A percentile compares a stretch with the other conserved stretches of the same genome.
Evolutionary conservation across 1,139 yeast genomes (phyloP).

Genomic region (Diutina pseudorugosa): DNA sequence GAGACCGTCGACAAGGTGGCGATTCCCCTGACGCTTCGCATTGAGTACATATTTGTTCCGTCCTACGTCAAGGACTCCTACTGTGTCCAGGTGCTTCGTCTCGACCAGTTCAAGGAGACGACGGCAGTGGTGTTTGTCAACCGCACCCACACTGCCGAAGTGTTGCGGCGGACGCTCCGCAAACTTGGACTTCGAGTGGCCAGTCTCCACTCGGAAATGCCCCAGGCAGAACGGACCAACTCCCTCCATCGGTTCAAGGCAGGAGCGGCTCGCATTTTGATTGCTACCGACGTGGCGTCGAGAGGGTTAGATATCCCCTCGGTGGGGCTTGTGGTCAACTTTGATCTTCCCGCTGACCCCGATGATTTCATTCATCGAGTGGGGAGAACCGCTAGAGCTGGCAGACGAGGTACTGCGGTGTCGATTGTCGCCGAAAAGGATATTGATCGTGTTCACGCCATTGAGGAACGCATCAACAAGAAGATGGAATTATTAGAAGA

Average conservation of each 20-base stretch:
- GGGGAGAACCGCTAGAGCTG: conserved; percentile 99
- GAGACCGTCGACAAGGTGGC: conserved; percentile 61
- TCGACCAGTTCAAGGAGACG: conserved; percentile 48
- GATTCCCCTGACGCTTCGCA: conserved; percentile 60
- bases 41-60: conserved; percentile 51
- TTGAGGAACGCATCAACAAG: conserved; percentile 71
- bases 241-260: conserved; percentile 89
- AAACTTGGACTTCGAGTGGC: conserved; percentile 71
- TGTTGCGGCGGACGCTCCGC: conserved; percentile 63
- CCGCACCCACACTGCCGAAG: conserved; percentile 82
- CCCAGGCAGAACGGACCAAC: conserved; percentile 81
- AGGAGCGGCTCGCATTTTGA: conserved; percentile 80
- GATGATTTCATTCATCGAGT: conserved; percentile 95
- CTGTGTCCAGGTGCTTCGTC: conserved; percentile 52
- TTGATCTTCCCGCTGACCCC: conserved; percentile 90
- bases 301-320: conserved; percentile 95
- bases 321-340: conserved; percentile 81
- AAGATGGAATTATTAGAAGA: conserved; percentile 65
- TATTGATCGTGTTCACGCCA: conserved; percentile 66
- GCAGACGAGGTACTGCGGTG: conserved; percentile 44
- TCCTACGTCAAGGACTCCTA: conserved; percentile 87
- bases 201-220: conserved; percentile 89
- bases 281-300: conserved; percentile 94
- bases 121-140: conserved; percentile 85
- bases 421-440: conserved; percentile 81